Evolutionary conservation across 2,329 filamentous ascomycete genomes (phyloP).

Genomic region (Talaromyces sp.): DNA sequence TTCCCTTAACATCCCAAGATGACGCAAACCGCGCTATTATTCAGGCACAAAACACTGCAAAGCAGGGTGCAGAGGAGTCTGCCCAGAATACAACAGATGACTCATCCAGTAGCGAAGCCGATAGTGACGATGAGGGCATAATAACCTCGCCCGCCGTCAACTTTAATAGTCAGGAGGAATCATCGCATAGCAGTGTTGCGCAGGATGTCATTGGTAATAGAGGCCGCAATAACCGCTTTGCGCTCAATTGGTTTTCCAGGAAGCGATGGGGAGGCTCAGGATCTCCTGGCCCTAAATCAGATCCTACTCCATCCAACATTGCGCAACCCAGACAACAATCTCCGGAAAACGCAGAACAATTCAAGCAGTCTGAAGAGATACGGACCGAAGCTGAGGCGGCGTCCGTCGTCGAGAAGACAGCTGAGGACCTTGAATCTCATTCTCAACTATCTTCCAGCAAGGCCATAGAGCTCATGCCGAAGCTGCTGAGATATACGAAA

Average conservation of each 20-base stretch:
- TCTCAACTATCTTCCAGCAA: constrained; percentile 29
- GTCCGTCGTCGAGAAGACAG: constrained; percentile 14
- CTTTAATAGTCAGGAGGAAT: constrained; percentile 25
- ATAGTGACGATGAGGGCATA: constrained; percentile 11
- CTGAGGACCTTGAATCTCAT: constrained; percentile 19
- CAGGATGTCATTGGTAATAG: constrained; percentile 82
- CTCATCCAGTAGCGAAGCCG: neutral
- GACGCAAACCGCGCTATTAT: constrained; percentile 71
- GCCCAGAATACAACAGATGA: constrained; percentile 30
- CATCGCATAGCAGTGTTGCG: constrained; percentile 58
- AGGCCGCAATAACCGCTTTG: constrained; percentile 84
- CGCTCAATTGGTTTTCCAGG: constrained; percentile 84
- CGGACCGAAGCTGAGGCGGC: constrained; percentile 11
- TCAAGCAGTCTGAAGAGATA: neutral
- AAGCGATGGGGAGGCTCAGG: constrained; percentile 64
- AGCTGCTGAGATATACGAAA: constrained; percentile 76
- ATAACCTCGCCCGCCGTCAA: constrained; percentile 18
- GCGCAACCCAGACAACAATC: neutral
- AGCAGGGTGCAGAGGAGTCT: constrained; percentile 37
- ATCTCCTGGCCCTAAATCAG: constrained; percentile 44
- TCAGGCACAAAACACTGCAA: constrained; percentile 52
- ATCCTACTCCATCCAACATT: neutral
- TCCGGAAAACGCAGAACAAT: neutral
- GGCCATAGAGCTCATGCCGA: constrained; percentile 65
- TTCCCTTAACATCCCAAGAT: constrained; percentile 71